Conservation (phyloP, 2,329 filamentous ascomycete genomes). For the Alternaria rosae region DNA sequence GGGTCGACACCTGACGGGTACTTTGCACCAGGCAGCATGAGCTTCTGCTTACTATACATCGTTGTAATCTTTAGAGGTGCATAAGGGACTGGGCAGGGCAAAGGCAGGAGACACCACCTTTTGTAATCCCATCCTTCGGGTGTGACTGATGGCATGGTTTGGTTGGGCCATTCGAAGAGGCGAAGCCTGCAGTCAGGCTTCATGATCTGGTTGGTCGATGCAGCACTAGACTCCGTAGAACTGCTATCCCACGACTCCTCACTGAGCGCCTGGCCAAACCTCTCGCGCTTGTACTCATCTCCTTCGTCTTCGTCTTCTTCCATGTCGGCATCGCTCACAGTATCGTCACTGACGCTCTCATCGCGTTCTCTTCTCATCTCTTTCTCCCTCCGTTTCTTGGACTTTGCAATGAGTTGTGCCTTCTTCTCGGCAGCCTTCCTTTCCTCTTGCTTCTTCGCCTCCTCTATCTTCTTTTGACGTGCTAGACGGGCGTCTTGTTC, state of each 20-base stretch:
- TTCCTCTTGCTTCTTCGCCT: constrained; percentile 19
- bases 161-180: constrained; percentile 39
- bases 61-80: constrained; percentile 33
- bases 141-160: constrained; percentile 12
- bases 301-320: not conserved
- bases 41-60: constrained; percentile 27
- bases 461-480: constrained; percentile 11
- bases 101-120: not conserved
- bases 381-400: constrained; percentile 15
- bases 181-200: constrained; percentile 26
- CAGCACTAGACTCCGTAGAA: constrained; percentile 16
- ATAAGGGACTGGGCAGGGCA: constrained; percentile 31
- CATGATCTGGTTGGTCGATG: not conserved
- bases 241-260: constrained; percentile 33
- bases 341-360: constrained; percentile 28
- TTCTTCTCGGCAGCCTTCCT: constrained; percentile 10
- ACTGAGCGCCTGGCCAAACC: constrained; percentile 21
- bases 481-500: constrained; percentile 21
- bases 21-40: constrained; percentile 33
- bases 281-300: constrained; percentile 4
- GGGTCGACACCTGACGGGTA: constrained; percentile 23
- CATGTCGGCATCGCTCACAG: not conserved
- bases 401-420: constrained; percentile 10
- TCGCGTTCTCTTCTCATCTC: constrained; percentile 12
- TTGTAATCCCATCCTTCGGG: not conserved